phyloP scores from a whole-genome alignment of 1,284 basidiomycete genomes.

The Vanrija sp. region DNA sequence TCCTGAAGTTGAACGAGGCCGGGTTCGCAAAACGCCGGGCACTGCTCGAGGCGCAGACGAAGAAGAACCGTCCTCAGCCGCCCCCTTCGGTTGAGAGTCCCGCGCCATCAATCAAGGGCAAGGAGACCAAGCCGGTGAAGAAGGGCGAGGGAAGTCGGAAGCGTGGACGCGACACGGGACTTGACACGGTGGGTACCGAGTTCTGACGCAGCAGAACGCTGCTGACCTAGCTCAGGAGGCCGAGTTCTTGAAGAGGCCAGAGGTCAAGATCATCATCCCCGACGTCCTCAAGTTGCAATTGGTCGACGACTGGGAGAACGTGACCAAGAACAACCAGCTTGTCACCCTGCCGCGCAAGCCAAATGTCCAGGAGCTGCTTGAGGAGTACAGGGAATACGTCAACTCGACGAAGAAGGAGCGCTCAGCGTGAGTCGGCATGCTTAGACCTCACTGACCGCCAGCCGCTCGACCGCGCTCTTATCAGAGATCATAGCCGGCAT shows the following conservation, averaged over 20 bases:
- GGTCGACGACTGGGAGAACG: constrained; percentile 96
- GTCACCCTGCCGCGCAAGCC: constrained; percentile 80
- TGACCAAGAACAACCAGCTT: constrained; percentile 93
- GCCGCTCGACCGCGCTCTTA: constrained; percentile 57
- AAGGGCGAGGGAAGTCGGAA: constrained; percentile 51
- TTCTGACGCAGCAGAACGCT: background rate
- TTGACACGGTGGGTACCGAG: constrained; percentile 36
- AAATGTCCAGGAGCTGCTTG: constrained; percentile 70
- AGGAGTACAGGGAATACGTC: constrained; percentile 70
- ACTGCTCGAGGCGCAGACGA: constrained; percentile 49
- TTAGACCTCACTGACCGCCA: constrained; percentile 31
- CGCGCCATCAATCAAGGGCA: constrained; percentile 22
- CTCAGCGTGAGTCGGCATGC: constrained; percentile 45
- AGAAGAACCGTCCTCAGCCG: constrained; percentile 36
- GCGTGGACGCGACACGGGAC: constrained; percentile 47
- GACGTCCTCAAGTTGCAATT: constrained; percentile 82
- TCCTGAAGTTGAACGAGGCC: constrained; percentile 81
- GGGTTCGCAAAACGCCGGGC: constrained; percentile 71
- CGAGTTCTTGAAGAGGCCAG: constrained; percentile 65
- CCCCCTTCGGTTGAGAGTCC: constrained; percentile 16
- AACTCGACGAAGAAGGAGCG: constrained; percentile 52
- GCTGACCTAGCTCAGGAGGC: constrained; percentile 45
- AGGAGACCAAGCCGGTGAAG: constrained; percentile 41
- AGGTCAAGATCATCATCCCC: constrained; percentile 86
- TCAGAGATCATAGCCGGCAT: constrained; percentile 83